Evolutionary conservation across 139 green algal genomes (phyloP), one percentile per base, ranked within the genome.

Genomic region (Tetradesmus obliquus): DNA sequence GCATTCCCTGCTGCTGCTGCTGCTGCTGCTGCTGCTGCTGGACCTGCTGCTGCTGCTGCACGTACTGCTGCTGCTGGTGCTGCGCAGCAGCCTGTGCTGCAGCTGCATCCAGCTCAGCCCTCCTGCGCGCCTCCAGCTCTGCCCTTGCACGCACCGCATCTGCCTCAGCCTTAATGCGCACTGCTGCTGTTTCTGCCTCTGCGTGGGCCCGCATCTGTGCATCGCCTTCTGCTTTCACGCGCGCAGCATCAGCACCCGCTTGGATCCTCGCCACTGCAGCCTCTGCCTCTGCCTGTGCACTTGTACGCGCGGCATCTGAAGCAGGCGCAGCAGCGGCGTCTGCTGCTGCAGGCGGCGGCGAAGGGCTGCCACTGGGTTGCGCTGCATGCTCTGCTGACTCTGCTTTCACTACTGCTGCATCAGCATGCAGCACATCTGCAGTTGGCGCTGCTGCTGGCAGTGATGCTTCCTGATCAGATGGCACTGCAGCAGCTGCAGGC

Each of bases 71-170:
- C 60, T 32, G 55, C 5, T 88, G 55, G 13, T 24, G 20, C 60
- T 88, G 55, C 22, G 84, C 82, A 71, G 54, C 82, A 74, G 55
- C 82, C 80, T 85, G 74, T 15, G 74, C 74, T 9, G 74, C n/a
- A 54, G 74, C 74, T 32, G 74, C 74, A 76, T 76, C 66, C 15
- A 76, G 66, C 15, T 76, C 15, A 3, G 66, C 66, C 66, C 66
- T 76, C 66, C 66, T 76, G 17, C 17, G 45, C 19, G 80, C 15
- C 51, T n/a, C 17, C 10, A 13, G 51, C 24, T 53, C 80, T 32
- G 82, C 54, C 54, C 22, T 69, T 74, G 55, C 53, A 19, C 7
- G 54, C 7, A 24, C 84, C 22, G 57, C 57, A 55, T 57, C 57
- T 32, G 84, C 84, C 24, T 79, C 10, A 19, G 84, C 84, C 17